Evolutionary conservation across 2,329 filamentous ascomycete genomes (phyloP), one percentile per base, ranked within the genome.

Genomic region (Stromatinia cepivora): DNA sequence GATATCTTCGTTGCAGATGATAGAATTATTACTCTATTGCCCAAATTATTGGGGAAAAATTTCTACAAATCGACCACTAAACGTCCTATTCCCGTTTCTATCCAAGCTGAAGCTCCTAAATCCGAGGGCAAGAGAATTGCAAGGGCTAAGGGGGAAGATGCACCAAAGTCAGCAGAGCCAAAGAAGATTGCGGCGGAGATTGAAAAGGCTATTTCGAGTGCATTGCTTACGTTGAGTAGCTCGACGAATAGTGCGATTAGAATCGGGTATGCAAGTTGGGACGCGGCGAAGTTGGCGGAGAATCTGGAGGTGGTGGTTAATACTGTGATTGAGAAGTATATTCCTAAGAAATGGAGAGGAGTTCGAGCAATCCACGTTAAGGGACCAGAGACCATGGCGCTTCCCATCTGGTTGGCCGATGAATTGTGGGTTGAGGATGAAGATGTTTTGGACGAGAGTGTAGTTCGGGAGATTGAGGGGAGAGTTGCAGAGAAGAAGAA

Each of bases 1-100:
- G 95, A 98, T 79, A 83, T 98, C 69, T 98, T 99, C 83, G 85
- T 99, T 69, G 94, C 92, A 66, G 95, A 99, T 79, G 92, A 97
- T 78, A 86, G 95, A 62, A 91, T 99, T 76, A 84, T 90, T 77
- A 89, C 86, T 79, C 82, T 84, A 39, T 85, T 98, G 70, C 92
- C 94, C 69, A 86, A 87, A 73, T 84, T 89, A 3, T 88, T 99
- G 17, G 95, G 94, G 75, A 98, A 97, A 83, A 90, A 90, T 1
- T 98, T 99, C 80, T 98, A 95, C 86, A 91, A 93, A 83, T 86
- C 83, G 69, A 92, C 90, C 4, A 81, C 82, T 72, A 98, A 98
- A 85, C 87, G 94, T 52, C 95, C 95, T 13, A 88, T 99, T 70
- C 94, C 95, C 36, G 87, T 98, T 50, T 84, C 86, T 56, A 85